Conservation (phyloP, 1,139 yeast species). For the Yamadazyma membranifaciens region DNA sequence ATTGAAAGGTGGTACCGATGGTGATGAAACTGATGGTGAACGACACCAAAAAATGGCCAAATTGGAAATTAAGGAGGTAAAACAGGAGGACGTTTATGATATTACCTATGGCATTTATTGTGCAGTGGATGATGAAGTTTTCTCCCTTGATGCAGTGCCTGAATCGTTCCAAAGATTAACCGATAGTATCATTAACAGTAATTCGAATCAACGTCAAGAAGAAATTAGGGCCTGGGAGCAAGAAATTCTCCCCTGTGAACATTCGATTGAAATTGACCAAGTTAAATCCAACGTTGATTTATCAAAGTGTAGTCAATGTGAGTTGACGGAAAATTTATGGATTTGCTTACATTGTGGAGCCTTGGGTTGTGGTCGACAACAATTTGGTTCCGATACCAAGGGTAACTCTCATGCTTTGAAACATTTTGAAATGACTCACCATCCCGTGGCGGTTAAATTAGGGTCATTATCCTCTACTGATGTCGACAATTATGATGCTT, state of each 20-base stretch:
- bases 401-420: conserved; percentile 89
- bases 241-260: conserved; percentile 78
- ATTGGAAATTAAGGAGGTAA: conserved; percentile 68
- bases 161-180: conserved; percentile 30
- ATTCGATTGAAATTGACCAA: conserved; percentile 56
- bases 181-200: conserved; percentile 55
- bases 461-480: conserved; percentile 80
- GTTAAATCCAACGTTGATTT: conserved; percentile 23
- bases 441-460: conserved; percentile 82
- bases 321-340: conserved; percentile 74
- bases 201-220: conserved; percentile 63
- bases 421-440: conserved; percentile 59
- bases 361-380: conserved; percentile 89
- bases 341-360: conserved; percentile 87
- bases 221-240: conserved; percentile 92
- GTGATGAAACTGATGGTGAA: conserved; percentile 25
- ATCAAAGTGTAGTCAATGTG: conserved; percentile 61
- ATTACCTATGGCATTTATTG: conserved; percentile 47
- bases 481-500: conserved; percentile 60
- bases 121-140: conserved; percentile 23
- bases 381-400: conserved; percentile 80
- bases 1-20: conserved; percentile 37
- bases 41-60: conserved; percentile 60
- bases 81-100: conserved; percentile 69
- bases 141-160: conserved; percentile 21